Evolutionary conservation across 352 stramenopile genomes (phyloP).

Genomic region (Poterioochromonas sp.): DNA sequence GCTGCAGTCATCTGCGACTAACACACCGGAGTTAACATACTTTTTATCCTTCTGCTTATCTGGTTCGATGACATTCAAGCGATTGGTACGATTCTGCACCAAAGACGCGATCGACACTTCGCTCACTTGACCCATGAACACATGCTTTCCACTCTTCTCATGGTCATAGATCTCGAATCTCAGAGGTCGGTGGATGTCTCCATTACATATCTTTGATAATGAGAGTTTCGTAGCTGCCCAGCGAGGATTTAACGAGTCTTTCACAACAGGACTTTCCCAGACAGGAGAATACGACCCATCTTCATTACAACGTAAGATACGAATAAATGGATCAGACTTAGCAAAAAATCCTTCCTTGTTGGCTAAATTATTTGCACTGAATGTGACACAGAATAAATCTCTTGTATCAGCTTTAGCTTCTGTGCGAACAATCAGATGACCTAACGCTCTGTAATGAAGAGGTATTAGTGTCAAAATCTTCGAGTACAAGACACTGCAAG

Average conservation of each 20-base stretch:
- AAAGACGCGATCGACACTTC: conserved; percentile 57
- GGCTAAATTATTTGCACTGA: conserved; percentile 58
- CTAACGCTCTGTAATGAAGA: not conserved
- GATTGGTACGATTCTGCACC: conserved; percentile 44
- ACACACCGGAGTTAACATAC: not conserved
- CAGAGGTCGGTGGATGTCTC: conserved; percentile 56
- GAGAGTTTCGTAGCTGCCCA: conserved; percentile 44
- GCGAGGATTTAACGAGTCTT: not conserved
- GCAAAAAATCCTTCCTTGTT: conserved; percentile 70
- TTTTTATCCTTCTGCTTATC: not conserved
- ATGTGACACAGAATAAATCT: conserved; percentile 15
- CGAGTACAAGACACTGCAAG: not conserved
- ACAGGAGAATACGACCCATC: not conserved
- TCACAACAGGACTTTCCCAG: not conserved
- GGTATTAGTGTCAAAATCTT: not conserved
- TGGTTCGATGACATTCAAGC: not conserved
- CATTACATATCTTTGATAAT: conserved; percentile 59
- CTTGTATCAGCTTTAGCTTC: not conserved
- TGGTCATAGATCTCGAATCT: conserved; percentile 67
- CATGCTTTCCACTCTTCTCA: conserved; percentile 56
- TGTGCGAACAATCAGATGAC: not conserved
- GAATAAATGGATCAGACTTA: conserved; percentile 66
- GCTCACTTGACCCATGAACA: conserved; percentile 59
- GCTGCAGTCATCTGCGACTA: not conserved
- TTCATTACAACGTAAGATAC: conserved; percentile 37